A percentile compares a stretch with the other conserved stretches of the same genome.
These are phyloP conservation scores for Capsicum chinense DNA, from an alignment of 257 asterid genomes.

Conservation along the genomic window DNA sequence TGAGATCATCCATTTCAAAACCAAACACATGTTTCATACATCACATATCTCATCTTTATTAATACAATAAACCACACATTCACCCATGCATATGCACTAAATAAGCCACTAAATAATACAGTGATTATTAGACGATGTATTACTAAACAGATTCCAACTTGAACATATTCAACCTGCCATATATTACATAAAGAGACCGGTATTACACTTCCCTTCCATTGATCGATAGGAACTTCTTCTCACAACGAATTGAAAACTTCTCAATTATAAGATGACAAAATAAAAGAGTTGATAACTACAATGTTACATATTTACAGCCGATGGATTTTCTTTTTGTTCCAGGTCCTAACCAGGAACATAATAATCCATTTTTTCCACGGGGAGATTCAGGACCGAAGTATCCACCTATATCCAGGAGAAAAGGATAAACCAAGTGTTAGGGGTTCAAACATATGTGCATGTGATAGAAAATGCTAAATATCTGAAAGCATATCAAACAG, in stretches of 20 bases:
- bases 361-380: slow-evolving; percentile 92
- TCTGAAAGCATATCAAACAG: background rate
- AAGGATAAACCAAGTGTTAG: background rate
- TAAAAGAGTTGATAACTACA: background rate
- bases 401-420: slow-evolving; percentile 57
- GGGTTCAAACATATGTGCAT: background rate
- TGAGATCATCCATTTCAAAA: background rate
- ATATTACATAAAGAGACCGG: background rate
- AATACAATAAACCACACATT: background rate
- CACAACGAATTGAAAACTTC: background rate
- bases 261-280: background rate
- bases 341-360: slow-evolving; percentile 72
- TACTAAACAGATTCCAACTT: background rate
- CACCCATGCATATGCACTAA: background rate
- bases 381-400: slow-evolving; percentile 76
- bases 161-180: slow-evolving; percentile 14
- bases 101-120: background rate
- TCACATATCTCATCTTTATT: too few species aligned
- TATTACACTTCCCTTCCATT: background rate
- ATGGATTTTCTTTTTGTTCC: slow-evolving; percentile 4
- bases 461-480: background rate
- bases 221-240: background rate
- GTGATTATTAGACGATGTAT: background rate
- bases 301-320: background rate
- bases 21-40: background rate